Base-by-base conservation (phyloP, 495 filamentous ascomycete species). In the Choiromyces venosus region DNA sequence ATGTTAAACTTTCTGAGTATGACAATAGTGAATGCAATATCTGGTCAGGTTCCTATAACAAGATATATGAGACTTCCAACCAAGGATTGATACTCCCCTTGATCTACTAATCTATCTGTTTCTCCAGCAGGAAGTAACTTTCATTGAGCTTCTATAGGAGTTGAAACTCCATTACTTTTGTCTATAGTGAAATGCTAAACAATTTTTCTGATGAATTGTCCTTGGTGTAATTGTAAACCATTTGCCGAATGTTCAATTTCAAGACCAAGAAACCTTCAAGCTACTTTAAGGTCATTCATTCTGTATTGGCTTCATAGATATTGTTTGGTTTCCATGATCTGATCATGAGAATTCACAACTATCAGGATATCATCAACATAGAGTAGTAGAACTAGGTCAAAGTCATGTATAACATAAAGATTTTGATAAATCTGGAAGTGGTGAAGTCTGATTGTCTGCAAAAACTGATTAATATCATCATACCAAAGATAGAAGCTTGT, bases 51-150 rank as follows among this genome's bases (percentile, higher is more conserved):
- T 9, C 71, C 68, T 6, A 80, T 52, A 65, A 79, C 74, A 0
- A 77, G 19, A 36, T 82, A 82, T 72, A 80, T 82, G 2, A 83
- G 56, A n/a, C 71, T 77, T 16, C 82, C 75, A 14, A 82, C 37
- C 0, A 74, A 33, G 1, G 68, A 69, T 65, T 80, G 74, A 70
- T 82, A 80, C 39, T 40, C 3, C 0, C 12, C 9, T 14, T 9
- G 10, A 0, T 40, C 12, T 14, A 40, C 39, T 40, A 40, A n/a
- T n/a, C n/a, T n/a, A n/a, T n/a, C n/a, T 1, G 40, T 36, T 25
- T 21, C 7, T 18, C 19, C 16, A 40, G 70, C 36, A 18, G 4
- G 6, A 16, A 12, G 35, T 4, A n/a, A 39, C 52, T 16, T n/a
- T n/a, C n/a, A n/a, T n/a, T n/a, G n/a, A n/a, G n/a, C n/a, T n/a